Base-by-base conservation (phyloP, 352 stramenopile species). In the Pythium pyrilobum region DNA sequence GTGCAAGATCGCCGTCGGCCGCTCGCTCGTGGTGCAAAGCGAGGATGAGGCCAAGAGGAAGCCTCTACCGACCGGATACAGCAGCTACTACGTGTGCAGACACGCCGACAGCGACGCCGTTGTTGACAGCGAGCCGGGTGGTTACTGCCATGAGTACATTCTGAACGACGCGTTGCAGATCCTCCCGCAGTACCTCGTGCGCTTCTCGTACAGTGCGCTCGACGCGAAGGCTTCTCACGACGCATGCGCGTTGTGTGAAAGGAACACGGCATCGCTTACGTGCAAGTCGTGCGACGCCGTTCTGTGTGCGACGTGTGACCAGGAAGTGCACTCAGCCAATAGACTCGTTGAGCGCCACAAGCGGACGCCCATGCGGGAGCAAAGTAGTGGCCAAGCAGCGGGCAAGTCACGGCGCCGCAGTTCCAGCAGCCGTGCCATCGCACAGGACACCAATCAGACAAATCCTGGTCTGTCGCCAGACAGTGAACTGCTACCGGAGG, bases 291-390 rank as follows among this genome's bases (percentile, higher is more conserved):
- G 80, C 53, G 78, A 88, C 28, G 80, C 77, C 2, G 60, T 84
- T 18, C 70, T 91, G n/a, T 93, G 82, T 51, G 43, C 51, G 2
- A 45, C 62, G 20, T 93, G 82, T 40, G 82, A 92, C 53, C 52
- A 85, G 23, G 56, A 86, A 54, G 71, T 89, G 7, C 80, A 93
- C 55, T 88, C 76, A 12, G 78, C 82, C 5, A 93, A 93, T 65
- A 93, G 90, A 31, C 69, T 93, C 33, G 80, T 85, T 16, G 70
- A 77, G 31, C 74, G 81, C 11, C 82, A 93, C 52, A 81, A 77
- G 45, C 74, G 80, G 21, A 68, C 62, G 10, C 62, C 74, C 11
- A 41, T 81, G n/a, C 33, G 33, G 0, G 54, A 56, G 31, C 48
- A 65, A 59, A 44, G 49, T 16, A 24, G 7, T 29, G 66, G 48